These are phyloP conservation scores for Rhododendron simsii DNA, from an alignment of 148 eudicot species.

Conservation along the genomic window DNA sequence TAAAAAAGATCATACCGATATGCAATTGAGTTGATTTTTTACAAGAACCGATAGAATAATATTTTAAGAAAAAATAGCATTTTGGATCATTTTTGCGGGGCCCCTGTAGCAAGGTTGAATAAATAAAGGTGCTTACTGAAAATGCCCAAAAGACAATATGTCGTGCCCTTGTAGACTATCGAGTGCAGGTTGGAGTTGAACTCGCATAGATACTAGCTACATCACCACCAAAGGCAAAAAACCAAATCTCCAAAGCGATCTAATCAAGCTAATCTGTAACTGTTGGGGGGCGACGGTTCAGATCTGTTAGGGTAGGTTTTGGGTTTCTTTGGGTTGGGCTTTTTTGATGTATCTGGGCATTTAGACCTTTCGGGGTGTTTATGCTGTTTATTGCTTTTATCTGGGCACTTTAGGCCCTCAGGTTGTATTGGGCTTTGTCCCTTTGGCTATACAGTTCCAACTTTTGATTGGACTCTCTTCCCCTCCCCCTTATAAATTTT, in stretches of 20 bases:
- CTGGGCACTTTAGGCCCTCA: no score
- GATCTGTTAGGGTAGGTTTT: no score
- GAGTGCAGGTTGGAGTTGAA: neutral
- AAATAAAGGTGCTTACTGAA: neutral
- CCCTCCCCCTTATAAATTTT: no score
- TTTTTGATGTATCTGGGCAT: no score
- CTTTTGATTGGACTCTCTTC: no score
- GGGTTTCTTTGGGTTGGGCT: no score
- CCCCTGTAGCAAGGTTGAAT: neutral
- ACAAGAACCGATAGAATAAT: neutral
- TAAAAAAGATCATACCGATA: neutral
- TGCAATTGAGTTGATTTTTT: neutral
- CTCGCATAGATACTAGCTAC: neutral
- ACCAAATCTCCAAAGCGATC: neutral
- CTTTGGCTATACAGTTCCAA: no score
- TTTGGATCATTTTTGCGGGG: neutral
- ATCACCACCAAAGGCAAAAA: neutral
- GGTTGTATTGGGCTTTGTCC: no score
- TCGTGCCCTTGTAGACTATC: neutral
- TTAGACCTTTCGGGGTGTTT: no score
- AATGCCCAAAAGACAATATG: neutral
- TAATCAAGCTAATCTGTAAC: neutral
- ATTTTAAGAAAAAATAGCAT: no score
- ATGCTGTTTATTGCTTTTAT: no score
- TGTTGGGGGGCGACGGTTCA: no score